phyloP scores from a whole-genome alignment of 2,329 filamentous ascomycete genomes.

The Coccinonectria pachysandricola region DNA sequence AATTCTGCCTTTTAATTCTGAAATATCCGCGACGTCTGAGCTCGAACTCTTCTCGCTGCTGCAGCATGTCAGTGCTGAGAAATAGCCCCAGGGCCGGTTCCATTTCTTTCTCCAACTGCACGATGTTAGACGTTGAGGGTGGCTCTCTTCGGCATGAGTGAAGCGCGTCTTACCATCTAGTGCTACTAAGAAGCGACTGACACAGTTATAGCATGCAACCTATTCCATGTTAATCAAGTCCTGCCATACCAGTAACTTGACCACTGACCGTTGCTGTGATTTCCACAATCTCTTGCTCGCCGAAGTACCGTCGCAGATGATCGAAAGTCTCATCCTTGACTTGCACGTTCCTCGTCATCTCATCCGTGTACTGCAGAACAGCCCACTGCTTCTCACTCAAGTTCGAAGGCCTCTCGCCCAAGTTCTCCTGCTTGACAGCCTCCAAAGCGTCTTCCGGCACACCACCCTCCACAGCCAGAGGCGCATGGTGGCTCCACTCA shows the following conservation, averaged over 20 bases:
- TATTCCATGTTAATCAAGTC: conserved; percentile 17
- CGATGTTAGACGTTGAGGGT: too few relatives aligned
- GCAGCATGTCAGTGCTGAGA: conserved; percentile 27
- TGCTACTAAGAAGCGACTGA: conserved; percentile 74
- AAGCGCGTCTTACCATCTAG: conserved; percentile 66
- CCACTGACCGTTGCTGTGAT: conserved; percentile 59
- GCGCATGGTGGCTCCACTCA: conserved; percentile 73
- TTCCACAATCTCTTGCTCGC: conserved; percentile 67
- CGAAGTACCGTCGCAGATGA: conserved; percentile 49
- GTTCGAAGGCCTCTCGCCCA: conserved; percentile 21
- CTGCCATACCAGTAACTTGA: not conserved
- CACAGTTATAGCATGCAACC: conserved; percentile 72
- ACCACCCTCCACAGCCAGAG: conserved; percentile 50
- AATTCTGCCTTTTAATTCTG: too few relatives aligned
- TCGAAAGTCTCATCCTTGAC: conserved; percentile 62
- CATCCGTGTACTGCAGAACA: conserved; percentile 65
- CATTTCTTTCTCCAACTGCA: conserved; percentile 51
- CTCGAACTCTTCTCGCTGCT: too few relatives aligned
- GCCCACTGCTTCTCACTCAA: conserved; percentile 55
- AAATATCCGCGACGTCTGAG: too few relatives aligned
- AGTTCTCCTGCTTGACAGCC: conserved; percentile 26
- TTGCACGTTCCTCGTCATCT: conserved; percentile 67
- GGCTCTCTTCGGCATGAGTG: too few relatives aligned
- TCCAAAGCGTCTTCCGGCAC: conserved; percentile 42
- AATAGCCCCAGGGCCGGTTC: conserved; percentile 35